Evolutionary conservation across 805 yeast species (phyloP).

Genomic region (Ogataea kodamae): DNA sequence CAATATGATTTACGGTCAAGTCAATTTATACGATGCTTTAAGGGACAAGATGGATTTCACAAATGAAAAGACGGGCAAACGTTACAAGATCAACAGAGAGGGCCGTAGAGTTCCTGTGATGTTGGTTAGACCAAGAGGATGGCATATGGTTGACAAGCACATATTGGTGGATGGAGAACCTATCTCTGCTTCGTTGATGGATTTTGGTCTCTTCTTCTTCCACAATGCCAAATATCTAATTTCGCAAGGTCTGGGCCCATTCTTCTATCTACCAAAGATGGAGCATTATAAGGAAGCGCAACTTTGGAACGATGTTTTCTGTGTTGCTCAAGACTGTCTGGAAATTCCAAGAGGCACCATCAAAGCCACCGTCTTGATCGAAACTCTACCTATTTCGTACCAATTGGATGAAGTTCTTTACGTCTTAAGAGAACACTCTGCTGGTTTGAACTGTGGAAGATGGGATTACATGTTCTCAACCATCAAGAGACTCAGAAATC

Average conservation of each 20-base stretch:
- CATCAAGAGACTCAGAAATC: slow-evolving; percentile 70
- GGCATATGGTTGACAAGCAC: slow-evolving; percentile 80
- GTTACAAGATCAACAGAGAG: slow-evolving; percentile 39
- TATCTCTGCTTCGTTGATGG: slow-evolving; percentile 72
- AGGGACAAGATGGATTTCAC: slow-evolving; percentile 61
- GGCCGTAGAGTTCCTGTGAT: slow-evolving; percentile 67
- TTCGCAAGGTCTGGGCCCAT: slow-evolving; percentile 70
- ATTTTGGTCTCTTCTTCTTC: slow-evolving; percentile 73
- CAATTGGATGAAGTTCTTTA: slow-evolving; percentile 83
- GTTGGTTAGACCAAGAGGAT: slow-evolving; percentile 84
- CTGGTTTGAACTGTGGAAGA: slow-evolving; percentile 84
- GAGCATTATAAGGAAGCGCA: slow-evolving; percentile 82
- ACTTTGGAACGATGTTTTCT: slow-evolving; percentile 79
- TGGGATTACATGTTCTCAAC: slow-evolving; percentile 87
- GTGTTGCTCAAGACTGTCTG: slow-evolving; percentile 69
- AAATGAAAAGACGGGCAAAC: slow-evolving; percentile 35
- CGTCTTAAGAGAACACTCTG: slow-evolving; percentile 71
- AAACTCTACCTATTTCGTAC: slow-evolving; percentile 81
- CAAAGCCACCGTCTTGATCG: slow-evolving; percentile 78
- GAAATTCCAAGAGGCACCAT: slow-evolving; percentile 71
- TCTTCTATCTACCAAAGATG: slow-evolving; percentile 81
- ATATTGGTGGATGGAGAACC: slow-evolving; percentile 71
- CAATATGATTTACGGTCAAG: slow-evolving; percentile 78
- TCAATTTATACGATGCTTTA: slow-evolving; percentile 70
- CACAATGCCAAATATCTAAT: slow-evolving; percentile 66